phyloP scores from a whole-genome alignment of 768 basidiomycete species.

The Pseudohyphozyma bogoriensis region DNA sequence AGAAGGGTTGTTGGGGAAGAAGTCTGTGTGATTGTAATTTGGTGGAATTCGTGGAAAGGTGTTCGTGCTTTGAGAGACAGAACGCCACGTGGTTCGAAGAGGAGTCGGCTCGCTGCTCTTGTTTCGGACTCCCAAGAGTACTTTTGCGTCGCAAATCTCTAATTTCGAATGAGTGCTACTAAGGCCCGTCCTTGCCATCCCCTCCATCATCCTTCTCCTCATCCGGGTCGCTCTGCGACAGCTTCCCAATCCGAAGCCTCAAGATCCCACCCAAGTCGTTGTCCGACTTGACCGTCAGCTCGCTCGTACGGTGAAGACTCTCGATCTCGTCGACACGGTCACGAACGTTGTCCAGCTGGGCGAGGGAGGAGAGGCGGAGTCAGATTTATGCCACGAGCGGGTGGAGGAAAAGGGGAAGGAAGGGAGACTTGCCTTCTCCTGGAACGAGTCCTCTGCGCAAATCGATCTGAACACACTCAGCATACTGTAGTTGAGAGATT shows the following conservation, averaged over 20 bases:
- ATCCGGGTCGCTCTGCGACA: constrained; percentile 16
- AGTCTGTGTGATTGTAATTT: too few relatives aligned
- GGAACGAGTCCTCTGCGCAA: constrained; percentile 63
- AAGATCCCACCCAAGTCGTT: constrained; percentile 27
- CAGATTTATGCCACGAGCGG: not conserved
- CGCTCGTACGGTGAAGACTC: constrained; percentile 65
- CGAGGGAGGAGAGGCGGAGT: not conserved
- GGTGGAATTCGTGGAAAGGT: too few relatives aligned
- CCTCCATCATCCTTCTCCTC: constrained; percentile 11
- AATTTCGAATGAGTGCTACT: too few relatives aligned
- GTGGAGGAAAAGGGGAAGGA: not conserved
- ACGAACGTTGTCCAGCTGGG: constrained; percentile 55
- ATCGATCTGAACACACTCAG: constrained; percentile 63
- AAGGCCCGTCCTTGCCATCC: constrained; percentile 1
- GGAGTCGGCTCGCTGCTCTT: too few relatives aligned
- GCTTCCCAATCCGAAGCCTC: constrained; percentile 13
- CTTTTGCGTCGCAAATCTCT: too few relatives aligned
- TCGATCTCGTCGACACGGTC: constrained; percentile 79
- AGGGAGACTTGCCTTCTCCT: constrained; percentile 42
- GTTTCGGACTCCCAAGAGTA: too few relatives aligned
- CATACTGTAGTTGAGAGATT: too few relatives aligned
- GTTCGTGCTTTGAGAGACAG: too few relatives aligned
- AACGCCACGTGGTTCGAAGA: too few relatives aligned
- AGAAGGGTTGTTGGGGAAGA: not conserved
- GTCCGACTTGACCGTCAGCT: constrained; percentile 50